phyloP scores from a whole-genome alignment of 2,329 filamentous ascomycete species.

The Pseudocercospora cruenta region DNA sequence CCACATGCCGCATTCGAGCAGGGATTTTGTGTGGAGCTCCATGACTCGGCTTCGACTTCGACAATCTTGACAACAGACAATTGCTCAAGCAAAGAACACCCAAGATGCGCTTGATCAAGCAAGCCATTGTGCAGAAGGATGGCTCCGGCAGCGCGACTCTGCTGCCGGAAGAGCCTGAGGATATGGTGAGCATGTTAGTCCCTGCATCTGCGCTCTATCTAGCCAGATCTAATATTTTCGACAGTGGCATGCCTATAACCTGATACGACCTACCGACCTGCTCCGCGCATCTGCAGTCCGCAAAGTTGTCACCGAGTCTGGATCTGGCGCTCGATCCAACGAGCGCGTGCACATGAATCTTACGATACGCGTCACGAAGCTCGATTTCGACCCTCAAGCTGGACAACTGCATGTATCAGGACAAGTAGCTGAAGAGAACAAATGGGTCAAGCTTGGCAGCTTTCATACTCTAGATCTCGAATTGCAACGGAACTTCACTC shows the following conservation, averaged over 20 bases:
- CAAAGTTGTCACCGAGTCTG: slow-evolving; percentile 63
- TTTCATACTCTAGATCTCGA: slow-evolving; percentile 82
- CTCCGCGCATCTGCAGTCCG: slow-evolving; percentile 69
- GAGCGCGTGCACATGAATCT: slow-evolving; percentile 65
- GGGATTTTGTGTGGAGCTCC: not conserved
- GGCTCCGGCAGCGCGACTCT: slow-evolving; percentile 68
- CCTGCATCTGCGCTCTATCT: slow-evolving; percentile 1
- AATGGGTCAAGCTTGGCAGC: slow-evolving; percentile 67
- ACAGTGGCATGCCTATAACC: slow-evolving; percentile 75
- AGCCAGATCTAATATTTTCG: slow-evolving; percentile 10
- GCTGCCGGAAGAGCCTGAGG: slow-evolving; percentile 72
- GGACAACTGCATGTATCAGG: slow-evolving; percentile 71
- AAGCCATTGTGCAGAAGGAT: slow-evolving; percentile 65
- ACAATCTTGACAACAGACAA: not conserved
- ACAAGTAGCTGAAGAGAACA: slow-evolving; percentile 67
- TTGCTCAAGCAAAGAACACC: not conserved
- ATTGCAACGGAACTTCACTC: slow-evolving; percentile 80
- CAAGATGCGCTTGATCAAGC: slow-evolving; percentile 68
- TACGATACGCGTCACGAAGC: slow-evolving; percentile 65
- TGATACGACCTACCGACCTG: slow-evolving; percentile 67
- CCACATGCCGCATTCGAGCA: not conserved
- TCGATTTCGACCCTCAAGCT: slow-evolving; percentile 71
- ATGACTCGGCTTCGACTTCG: not conserved
- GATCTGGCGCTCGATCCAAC: slow-evolving; percentile 65
- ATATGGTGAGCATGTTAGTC: slow-evolving; percentile 61